Evolutionary conservation across 345 rosid genomes (phyloP), one percentile per base, ranked within the genome.

Genomic region (Streptanthus diversifolius): DNA sequence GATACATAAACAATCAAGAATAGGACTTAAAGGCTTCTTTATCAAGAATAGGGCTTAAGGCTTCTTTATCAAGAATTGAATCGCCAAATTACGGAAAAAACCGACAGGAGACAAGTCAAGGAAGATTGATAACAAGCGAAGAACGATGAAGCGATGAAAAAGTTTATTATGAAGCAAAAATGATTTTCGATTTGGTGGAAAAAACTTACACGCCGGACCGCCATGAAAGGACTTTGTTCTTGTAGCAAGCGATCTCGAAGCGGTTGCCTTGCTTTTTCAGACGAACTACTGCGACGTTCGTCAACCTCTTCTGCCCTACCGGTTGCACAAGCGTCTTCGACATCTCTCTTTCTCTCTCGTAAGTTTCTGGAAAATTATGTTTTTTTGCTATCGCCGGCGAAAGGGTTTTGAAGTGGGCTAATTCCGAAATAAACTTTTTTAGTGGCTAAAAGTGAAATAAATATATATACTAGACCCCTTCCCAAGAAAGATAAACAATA

Each of bases 151-250:
- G 22, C 52, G 53, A 57, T 12, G 12, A 63, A 65, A 25, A 49
- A 2, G 45, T n/a, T n/a, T n/a, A n/a, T 22, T 1, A 24, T 1
- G 4, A 71, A 45, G 21, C 36, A 63, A 1, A 24, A 47, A 53
- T n/a, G 33, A 51, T 58, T 1, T 58, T 1, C n/a, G 18, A 21
- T 37, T 44, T 9, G 45, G 39, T 33, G 30, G 33, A 3, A 25
- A n/a, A 63, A 3, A 71, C 95, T 83, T 80, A 95, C 99, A 90
- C 96, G 80, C 88, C 85, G 13, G 97, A 88, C 55, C 99, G 99
- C 99, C 99, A 95, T 3, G 98, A 95, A 45, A 95, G 97, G 86
- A 95, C 98, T 80, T 95, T 95, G 79, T 95, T 91, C 85, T 90
- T 90, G 88, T 86, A 95, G 77, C 99, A 95, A 68, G 99, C 98